Base-by-base conservation (phyloP, 352 stramenopile species). In the Phytophthora rubi region DNA sequence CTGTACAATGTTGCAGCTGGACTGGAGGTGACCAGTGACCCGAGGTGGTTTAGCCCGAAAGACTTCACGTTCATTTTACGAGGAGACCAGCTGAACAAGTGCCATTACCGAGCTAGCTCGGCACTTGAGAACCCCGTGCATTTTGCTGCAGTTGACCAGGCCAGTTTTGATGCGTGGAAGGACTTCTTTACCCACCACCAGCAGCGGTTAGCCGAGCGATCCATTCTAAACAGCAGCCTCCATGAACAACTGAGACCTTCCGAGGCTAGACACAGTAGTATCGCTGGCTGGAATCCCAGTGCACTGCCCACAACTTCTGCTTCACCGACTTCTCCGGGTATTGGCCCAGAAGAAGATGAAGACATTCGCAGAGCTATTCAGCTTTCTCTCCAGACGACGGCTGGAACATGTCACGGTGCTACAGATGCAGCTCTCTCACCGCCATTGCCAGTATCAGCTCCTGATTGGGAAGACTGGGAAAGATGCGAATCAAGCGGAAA, bases 11-110 rank as follows among this genome's bases (percentile, higher is more conserved):
- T 90, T 23, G 75, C 76, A 16, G 62, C 61, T 28, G 85, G 83
- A 9, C 76, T 92, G 66, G 56, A 70, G 28, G 60, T 78, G 15
- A 70, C 65, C 2, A 79, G 54, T 12, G 85, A 93, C 64, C 63
- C 58, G 35, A 90, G 89, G 58, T 93, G 85, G 85, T 92, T 94
- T 68, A 91, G 87, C 57, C 75, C 71, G 21, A 93, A 93, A 53
- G 71, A 86, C 2, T 83, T 83, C 35, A 77, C 81, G 3, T 94
- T 94, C 64, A 58, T 73, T 49, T 32, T 91, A 21, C 70, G 69
- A 16, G 87, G 78, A 8, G 77, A 69, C 28, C 63, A 68, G 45
- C 59, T 77, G 53, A 77, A 66, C 52, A 80, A 73, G 45, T 76
- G 59, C 37, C 73, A 81, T 53, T 81, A 74, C 58, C 76, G 73